Percentiles rank a stretch among this genome's conserved stretches.
Conservation (phyloP, 176 grass and related monocot genomes). For the Zizania latifolia region DNA sequence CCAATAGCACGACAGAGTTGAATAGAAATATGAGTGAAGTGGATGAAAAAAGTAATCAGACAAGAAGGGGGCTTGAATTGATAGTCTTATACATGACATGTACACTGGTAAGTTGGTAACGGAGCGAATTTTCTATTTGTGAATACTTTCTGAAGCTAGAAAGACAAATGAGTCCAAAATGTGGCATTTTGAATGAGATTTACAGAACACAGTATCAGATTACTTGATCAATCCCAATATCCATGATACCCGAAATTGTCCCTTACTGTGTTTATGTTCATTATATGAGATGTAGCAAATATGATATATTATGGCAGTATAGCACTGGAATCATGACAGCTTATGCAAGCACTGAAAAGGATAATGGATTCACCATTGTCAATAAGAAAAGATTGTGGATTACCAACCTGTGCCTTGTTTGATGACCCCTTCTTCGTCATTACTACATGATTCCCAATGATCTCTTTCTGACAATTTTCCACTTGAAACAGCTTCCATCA, state of each 20-base stretch:
- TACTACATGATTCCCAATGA: constrained; percentile 54
- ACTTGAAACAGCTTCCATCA: constrained; percentile 70
- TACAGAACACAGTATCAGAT: background rate
- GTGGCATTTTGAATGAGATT: background rate
- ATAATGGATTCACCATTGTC: background rate
- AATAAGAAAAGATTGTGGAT: background rate
- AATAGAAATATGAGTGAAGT: background rate
- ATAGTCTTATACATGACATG: background rate
- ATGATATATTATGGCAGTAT: background rate
- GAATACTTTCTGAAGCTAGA: constrained; percentile 7
- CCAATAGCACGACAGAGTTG: background rate
- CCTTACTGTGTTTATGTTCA: background rate
- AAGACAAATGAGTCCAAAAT: background rate
- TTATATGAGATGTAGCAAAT: background rate
- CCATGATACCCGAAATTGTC: background rate
- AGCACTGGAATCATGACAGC: background rate
- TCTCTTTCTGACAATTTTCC: constrained; percentile 33
- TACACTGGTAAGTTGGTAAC: background rate
- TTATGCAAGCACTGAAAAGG: background rate
- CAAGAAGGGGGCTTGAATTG: background rate
- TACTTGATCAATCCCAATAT: background rate
- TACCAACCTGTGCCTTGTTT: constrained; percentile 54
- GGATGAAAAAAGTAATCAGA: background rate
- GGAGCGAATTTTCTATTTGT: background rate
- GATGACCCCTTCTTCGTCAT: constrained; percentile 38